Base-by-base conservation (phyloP, 495 filamentous ascomycete species). In the Xylaria castorea region DNA sequence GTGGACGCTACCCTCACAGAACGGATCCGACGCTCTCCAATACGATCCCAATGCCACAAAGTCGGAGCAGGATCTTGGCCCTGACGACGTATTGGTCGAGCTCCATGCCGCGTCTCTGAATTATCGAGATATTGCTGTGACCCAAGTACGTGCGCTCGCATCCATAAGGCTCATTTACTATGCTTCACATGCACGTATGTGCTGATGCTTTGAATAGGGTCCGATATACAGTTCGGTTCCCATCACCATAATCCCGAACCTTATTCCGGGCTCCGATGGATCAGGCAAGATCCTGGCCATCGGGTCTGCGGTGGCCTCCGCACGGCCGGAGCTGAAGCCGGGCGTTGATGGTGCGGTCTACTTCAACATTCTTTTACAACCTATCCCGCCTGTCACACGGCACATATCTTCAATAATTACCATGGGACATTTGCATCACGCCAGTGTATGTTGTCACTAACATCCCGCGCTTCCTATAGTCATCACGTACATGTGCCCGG, bases 51-150 rank as follows among this genome's bases (percentile, higher is more conserved):
- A 46, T 20, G 63, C 22, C 11, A 66, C 40, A 3, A 50, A 44
- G 14, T 30, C 63, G 63, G 30, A 66, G 22, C 63, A 66, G 36
- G 63, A 48, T 66, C 63, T 89, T 14, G 89, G 89, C 38, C 90
- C 91, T 57, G 85, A 87, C 65, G 90, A 93, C 55, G 90, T 93
- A 2, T 82, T 93, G 8, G 91, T 95, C 76, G 89, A 90, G 81
- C 84, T 94, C 34, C 84, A 89, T 58, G 91, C 86, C 32, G 91
- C 88, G 2, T 93, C 93, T 2, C 83, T 96, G 75, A 94, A 96
- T 80, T 96, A 91, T 81, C 88, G 93, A 61, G 93, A 95, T 76
- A 81, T 94, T 65, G 86, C 91, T 70, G 93, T 94, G 73, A 87
- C 91, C 3, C 85, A 87, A 40, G 65, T 67, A 66, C 4, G 40